phyloP scores from a whole-genome alignment of 129 eudicot genomes.

The Helianthus annuus region DNA sequence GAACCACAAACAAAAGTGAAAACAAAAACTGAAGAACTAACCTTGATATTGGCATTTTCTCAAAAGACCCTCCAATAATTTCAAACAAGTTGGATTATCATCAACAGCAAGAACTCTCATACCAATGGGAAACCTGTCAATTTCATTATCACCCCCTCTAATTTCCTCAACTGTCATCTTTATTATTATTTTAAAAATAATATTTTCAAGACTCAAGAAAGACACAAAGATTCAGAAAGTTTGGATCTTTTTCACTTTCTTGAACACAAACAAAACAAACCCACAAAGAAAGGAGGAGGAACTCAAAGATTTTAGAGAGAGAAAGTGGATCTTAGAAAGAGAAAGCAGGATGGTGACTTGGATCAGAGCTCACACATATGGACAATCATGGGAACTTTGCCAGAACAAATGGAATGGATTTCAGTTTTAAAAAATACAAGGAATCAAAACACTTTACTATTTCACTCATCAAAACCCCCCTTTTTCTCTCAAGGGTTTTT shows the following conservation, averaged over 20 bases:
- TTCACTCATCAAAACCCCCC: slow-evolving; percentile 34
- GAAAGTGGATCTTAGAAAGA: slow-evolving; percentile 29
- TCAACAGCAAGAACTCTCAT: slow-evolving; percentile 92
- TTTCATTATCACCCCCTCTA: slow-evolving; percentile 38
- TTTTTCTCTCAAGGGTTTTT: slow-evolving; percentile 42
- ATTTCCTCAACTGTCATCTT: slow-evolving; percentile 74
- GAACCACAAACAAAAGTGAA: background rate
- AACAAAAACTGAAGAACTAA: slow-evolving; percentile 26
- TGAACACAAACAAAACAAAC: slow-evolving; percentile 39
- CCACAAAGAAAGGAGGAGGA: slow-evolving; percentile 23
- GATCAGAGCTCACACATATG: slow-evolving; percentile 36
- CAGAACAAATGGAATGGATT: slow-evolving; percentile 61
- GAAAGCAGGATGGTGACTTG: slow-evolving; percentile 31
- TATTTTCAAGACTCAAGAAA: slow-evolving; percentile 40
- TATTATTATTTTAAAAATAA: slow-evolving; percentile 10
- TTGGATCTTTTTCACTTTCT: slow-evolving; percentile 26
- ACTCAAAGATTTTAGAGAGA: slow-evolving; percentile 29
- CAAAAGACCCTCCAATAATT: slow-evolving; percentile 64
- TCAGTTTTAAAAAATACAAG: slow-evolving; percentile 43
- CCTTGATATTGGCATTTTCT: slow-evolving; percentile 82
- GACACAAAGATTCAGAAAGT: slow-evolving; percentile 30
- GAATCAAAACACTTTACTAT: slow-evolving; percentile 44
- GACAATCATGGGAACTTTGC: slow-evolving; percentile 65
- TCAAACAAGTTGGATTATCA: slow-evolving; percentile 83
- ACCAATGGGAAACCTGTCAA: slow-evolving; percentile 69